These are phyloP conservation scores for Trametes villosa DNA, from an alignment of 768 basidiomycete genomes.

Conservation along the genomic window DNA sequence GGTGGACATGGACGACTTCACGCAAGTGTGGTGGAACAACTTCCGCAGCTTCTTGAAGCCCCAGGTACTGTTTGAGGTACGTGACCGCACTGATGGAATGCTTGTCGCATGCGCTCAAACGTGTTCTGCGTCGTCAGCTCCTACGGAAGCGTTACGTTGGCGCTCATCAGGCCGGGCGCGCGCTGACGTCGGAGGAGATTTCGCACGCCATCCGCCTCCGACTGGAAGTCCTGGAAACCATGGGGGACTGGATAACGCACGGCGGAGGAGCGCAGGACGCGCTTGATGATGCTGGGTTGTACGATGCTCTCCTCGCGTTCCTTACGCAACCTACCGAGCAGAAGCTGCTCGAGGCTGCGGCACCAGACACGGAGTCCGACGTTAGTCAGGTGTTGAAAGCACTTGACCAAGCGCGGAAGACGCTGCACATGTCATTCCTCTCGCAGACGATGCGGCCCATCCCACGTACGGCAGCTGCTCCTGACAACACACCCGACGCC, in stretches of 20 bases:
- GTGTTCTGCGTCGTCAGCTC: conserved; percentile 49
- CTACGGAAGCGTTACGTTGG: conserved; percentile 74
- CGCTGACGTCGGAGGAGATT: conserved; percentile 49
- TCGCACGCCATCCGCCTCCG: conserved; percentile 55
- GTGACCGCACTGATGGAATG: conserved; percentile 23
- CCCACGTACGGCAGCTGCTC: conserved; percentile 3
- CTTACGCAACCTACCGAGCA: conserved; percentile 60
- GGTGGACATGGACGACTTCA: conserved; percentile 75
- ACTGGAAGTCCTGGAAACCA: conserved; percentile 64
- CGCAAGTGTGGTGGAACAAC: conserved; percentile 80
- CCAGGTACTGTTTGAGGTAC: conserved; percentile 82
- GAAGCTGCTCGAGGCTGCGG: conserved; percentile 34
- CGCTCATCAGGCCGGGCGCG: conserved; percentile 48
- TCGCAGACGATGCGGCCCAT: conserved; percentile 65
- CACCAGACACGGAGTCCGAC: conserved; percentile 10
- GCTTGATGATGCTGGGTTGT: conserved; percentile 71
- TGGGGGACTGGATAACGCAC: conserved; percentile 71
- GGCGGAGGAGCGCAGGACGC: conserved; percentile 83
- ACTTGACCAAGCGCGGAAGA: conserved; percentile 47
- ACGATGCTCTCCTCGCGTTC: conserved; percentile 61
- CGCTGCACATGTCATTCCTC: conserved; percentile 50
- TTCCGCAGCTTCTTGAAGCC: conserved; percentile 85
- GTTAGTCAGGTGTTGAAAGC: conserved; percentile 13
- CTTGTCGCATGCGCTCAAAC: background rate
- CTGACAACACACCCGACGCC: conserved; percentile 6